These are phyloP conservation scores for Allodekkera sacchari DNA, from an alignment of 805 yeast genomes.

Conservation along the genomic window DNA sequence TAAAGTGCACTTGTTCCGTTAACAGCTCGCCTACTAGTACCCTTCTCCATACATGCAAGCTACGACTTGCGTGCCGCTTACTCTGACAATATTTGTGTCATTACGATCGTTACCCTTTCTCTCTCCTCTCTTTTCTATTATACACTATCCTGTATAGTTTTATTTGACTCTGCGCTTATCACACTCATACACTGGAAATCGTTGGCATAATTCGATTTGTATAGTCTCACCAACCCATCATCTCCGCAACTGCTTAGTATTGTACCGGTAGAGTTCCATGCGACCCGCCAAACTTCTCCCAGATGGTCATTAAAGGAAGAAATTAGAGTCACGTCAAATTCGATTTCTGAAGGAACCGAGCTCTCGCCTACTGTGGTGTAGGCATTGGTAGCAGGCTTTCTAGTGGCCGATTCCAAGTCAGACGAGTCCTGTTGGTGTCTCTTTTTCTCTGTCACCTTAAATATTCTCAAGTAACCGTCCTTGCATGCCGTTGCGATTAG, in stretches of 20 bases:
- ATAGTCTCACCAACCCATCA: conserved; percentile 83
- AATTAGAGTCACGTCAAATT: conserved; percentile 17
- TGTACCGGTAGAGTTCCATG: conserved; percentile 93
- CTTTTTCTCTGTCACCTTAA: conserved; percentile 49
- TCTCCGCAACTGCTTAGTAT: conserved; percentile 90
- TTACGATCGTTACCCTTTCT: no score
- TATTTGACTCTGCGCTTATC: conserved; percentile 55
- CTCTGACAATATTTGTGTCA: no score
- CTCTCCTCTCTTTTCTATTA: no score
- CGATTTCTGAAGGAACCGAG: conserved; percentile 8
- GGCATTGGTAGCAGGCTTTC: no score
- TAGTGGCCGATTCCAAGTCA: conserved; percentile 10
- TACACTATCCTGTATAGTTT: no score
- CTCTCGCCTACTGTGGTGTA: no score
- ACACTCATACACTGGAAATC: conserved; percentile 91
- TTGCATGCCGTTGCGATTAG: conserved; percentile 92
- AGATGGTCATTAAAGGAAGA: conserved; percentile 24
- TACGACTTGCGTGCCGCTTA: no score
- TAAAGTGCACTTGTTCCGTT: no score
- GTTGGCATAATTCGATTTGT: conserved; percentile 83
- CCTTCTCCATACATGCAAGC: no score
- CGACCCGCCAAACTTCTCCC: conserved; percentile 83
- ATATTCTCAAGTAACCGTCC: conserved; percentile 86
- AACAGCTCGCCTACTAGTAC: no score
- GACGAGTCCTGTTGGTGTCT: background rate